Evolutionary conservation across 2,329 filamentous ascomycete species (phyloP), one percentile per base, ranked within the genome.

Genomic region (Paecilomyces fulvus): DNA sequence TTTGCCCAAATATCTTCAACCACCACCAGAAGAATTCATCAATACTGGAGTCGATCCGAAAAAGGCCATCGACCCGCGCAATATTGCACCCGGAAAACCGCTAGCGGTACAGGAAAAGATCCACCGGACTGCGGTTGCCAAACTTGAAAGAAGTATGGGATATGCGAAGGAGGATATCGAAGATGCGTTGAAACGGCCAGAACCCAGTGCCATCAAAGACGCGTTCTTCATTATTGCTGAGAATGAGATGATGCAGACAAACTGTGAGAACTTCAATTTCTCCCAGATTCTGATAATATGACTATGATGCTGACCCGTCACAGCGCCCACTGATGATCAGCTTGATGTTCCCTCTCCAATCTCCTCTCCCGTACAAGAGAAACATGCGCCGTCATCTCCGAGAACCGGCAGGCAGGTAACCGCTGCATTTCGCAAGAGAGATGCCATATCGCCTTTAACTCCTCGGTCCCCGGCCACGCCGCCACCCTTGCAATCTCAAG

Each of bases 121-220:
- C 28, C 92, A 97, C 70, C 86, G 94, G 58, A 87, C 90, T 62
- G 92, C 97, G 3, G 92, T 95, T 5, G 88, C 92, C 58, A 97
- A 97, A 78, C 87, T 99, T 54, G 94, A 92, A 67, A 94, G 92
- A 76, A 96, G 91, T 0, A 97, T 99, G 92, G 94, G 94, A 58
- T 99, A 99, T 70, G 91, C 88, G 33, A 92, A 90, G 70, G 88
- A 88, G 59, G 94, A 99, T 77, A 92, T 99, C 54, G 89, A 96
- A 69, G 94, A 97, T 73, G 92, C 94, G 21, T 78, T 99, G 60
- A 87, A 88, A 66, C 91, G 90, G 56, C 86, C 94, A 54, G 94
- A 99, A 71, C 94, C 94, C 11, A 97, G 92, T 57, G 92, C 94
- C 10, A 96, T 99, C 79, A 99, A 99, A 76, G 94, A 99, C 74